Conservation (phyloP, 2,329 filamentous ascomycete species). For the Penicillium sp. region DNA sequence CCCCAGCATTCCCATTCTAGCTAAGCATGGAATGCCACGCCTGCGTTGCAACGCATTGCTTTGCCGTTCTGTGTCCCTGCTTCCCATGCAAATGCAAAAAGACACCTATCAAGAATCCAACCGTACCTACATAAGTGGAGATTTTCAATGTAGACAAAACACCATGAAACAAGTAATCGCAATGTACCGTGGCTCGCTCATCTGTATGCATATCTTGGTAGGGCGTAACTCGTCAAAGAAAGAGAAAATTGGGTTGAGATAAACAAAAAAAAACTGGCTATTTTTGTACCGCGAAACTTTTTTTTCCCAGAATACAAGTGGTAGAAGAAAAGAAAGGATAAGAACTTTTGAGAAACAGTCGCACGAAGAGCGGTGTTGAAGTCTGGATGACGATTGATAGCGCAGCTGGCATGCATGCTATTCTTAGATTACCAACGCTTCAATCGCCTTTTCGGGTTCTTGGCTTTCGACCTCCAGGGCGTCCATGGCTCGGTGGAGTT, state of each 20-base stretch:
- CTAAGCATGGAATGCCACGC: not conserved
- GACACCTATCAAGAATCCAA: not conserved
- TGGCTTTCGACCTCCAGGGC: slow-evolving; percentile 60
- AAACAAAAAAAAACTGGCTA: not conserved
- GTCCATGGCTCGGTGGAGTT: slow-evolving; percentile 73
- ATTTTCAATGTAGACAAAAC: not conserved
- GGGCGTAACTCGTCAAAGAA: not conserved
- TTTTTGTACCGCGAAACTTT: not conserved
- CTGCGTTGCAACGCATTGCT: not conserved
- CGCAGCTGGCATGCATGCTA: not conserved
- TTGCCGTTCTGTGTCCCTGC: not conserved
- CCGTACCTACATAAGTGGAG: slow-evolving; percentile 5
- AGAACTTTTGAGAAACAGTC: slow-evolving; percentile 7
- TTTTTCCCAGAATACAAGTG: slow-evolving; percentile 1
- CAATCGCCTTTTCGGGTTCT: slow-evolving; percentile 23
- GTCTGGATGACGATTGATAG: not conserved
- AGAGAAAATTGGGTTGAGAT: not conserved
- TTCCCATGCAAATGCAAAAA: not conserved
- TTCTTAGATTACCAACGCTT: slow-evolving; percentile 36
- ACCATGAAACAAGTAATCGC: not conserved
- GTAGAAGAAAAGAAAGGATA: slow-evolving; percentile 4
- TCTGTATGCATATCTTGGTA: not conserved
- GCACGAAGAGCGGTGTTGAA: not conserved
- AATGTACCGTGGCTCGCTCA: not conserved
- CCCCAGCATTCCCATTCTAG: not conserved